A percentile compares a stretch with the other conserved stretches of the same genome.
Conservation (phyloP, 768 basidiomycete genomes). For the Gautieria morchelliformis region DNA sequence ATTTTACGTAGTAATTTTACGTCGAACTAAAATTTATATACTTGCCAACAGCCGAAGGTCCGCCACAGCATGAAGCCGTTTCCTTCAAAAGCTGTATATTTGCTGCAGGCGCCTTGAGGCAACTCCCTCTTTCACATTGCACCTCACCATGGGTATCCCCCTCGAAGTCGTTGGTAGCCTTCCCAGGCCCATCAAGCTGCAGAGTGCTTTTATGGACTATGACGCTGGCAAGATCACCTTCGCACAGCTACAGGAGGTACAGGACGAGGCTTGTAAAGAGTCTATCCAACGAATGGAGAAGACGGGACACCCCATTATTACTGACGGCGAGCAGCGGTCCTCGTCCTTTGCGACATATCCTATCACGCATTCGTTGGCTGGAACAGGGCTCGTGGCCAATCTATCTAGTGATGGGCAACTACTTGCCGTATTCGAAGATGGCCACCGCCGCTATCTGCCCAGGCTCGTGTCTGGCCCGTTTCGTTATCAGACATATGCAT, state of each 20-base stretch:
- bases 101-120: too few relatives aligned
- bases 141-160: neutral
- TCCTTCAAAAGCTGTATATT: too few relatives aligned
- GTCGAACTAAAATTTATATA: too few relatives aligned
- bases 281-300: conserved; percentile 4
- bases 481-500: conserved; percentile 1
- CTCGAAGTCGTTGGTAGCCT: conserved; percentile 2
- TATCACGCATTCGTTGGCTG: neutral
- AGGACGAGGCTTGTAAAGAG: neutral
- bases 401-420: neutral
- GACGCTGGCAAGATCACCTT: conserved; percentile 1
- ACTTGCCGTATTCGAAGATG: conserved; percentile 1
- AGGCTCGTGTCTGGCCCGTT: conserved; percentile 2
- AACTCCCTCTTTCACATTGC: too few relatives aligned
- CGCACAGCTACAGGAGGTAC: neutral
- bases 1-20: too few relatives aligned
- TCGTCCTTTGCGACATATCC: conserved; percentile 5
- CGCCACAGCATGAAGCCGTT: too few relatives aligned
- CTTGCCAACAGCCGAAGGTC: too few relatives aligned
- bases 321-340: conserved; percentile 1
- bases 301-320: neutral
- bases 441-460: neutral
- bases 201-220: neutral
- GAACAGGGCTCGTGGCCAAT: neutral
- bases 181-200: conserved; percentile 1